phyloP scores from a whole-genome alignment of 352 stramenopile species.

The Globisporangium abappressorium region DNA sequence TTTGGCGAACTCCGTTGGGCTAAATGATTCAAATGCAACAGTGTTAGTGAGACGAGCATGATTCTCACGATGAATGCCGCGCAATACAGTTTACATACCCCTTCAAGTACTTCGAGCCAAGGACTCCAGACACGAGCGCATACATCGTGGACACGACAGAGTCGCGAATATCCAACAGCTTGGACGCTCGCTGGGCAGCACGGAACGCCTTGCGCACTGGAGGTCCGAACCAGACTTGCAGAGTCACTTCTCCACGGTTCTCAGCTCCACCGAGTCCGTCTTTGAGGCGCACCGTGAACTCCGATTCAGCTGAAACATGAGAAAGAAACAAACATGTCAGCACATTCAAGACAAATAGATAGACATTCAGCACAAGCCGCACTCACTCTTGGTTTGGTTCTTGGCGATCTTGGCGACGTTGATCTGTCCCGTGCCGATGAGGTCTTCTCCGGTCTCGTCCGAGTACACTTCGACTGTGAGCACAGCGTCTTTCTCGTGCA shows the following conservation, averaged over 20 bases:
- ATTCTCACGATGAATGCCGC: background rate
- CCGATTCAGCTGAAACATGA: constrained; percentile 16
- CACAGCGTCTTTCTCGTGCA: constrained; percentile 40
- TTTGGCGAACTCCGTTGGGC: constrained; percentile 63
- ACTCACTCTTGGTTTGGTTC: constrained; percentile 29
- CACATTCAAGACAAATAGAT: constrained; percentile 1
- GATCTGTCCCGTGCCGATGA: constrained; percentile 70
- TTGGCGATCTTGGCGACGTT: constrained; percentile 44
- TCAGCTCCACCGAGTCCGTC: constrained; percentile 32
- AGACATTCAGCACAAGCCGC: background rate
- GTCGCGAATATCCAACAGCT: constrained; percentile 74
- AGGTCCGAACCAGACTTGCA: constrained; percentile 74
- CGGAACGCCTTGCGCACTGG: constrained; percentile 78
- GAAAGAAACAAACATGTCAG: background rate
- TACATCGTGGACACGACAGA: constrained; percentile 53
- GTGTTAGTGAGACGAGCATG: background rate
- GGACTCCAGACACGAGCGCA: constrained; percentile 31
- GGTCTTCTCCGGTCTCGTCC: constrained; percentile 65
- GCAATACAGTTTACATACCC: constrained; percentile 20
- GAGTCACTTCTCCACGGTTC: constrained; percentile 55
- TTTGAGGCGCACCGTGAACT: constrained; percentile 53
- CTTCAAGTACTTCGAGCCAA: constrained; percentile 42
- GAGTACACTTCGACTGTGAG: constrained; percentile 73
- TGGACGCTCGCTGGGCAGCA: constrained; percentile 60
- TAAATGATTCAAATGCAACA: constrained; percentile 15